These are phyloP conservation scores for Phytophthora hibernalis DNA, from an alignment of 352 stramenopile species.

Conservation along the genomic window DNA sequence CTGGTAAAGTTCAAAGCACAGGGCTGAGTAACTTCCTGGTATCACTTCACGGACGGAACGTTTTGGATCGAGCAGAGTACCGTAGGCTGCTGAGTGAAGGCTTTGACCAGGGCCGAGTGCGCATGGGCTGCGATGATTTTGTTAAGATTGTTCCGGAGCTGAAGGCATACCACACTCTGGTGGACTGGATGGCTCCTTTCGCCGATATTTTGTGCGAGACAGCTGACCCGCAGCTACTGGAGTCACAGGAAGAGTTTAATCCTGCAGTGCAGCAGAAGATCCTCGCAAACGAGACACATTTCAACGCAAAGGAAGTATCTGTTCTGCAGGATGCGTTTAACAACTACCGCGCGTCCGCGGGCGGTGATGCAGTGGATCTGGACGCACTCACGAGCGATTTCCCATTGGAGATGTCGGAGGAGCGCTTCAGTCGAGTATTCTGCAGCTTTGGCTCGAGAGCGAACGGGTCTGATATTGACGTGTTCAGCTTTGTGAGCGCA, in stretches of 20 bases:
- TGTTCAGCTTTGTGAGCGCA: conserved; percentile 89
- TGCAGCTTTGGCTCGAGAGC: conserved; percentile 80
- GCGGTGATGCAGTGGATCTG: conserved; percentile 77
- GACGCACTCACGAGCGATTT: conserved; percentile 83
- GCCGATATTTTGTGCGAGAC: conserved; percentile 89
- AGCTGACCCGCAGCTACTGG: conserved; percentile 75
- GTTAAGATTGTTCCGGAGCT: conserved; percentile 66
- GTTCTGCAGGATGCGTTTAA: conserved; percentile 87
- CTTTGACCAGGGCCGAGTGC: conserved; percentile 83
- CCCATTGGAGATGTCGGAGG: conserved; percentile 85
- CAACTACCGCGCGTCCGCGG: conserved; percentile 76
- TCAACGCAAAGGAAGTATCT: conserved; percentile 80
- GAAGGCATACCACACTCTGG: conserved; percentile 57
- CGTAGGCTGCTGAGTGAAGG: conserved; percentile 76
- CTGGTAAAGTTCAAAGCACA: conserved; percentile 87
- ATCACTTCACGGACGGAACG: conserved; percentile 76
- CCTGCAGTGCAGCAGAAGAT: conserved; percentile 90
- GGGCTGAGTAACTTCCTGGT: conserved; percentile 88
- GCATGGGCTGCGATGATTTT: conserved; percentile 81
- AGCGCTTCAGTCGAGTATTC: conserved; percentile 81
- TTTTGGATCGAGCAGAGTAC: conserved; percentile 81
- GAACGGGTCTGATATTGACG: conserved; percentile 82
- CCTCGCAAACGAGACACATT: conserved; percentile 81
- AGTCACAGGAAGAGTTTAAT: conserved; percentile 91
- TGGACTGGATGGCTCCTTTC: conserved; percentile 88